These are phyloP conservation scores for Erodium texanum DNA, from an alignment of 441 rosid species.

Conservation along the genomic window DNA sequence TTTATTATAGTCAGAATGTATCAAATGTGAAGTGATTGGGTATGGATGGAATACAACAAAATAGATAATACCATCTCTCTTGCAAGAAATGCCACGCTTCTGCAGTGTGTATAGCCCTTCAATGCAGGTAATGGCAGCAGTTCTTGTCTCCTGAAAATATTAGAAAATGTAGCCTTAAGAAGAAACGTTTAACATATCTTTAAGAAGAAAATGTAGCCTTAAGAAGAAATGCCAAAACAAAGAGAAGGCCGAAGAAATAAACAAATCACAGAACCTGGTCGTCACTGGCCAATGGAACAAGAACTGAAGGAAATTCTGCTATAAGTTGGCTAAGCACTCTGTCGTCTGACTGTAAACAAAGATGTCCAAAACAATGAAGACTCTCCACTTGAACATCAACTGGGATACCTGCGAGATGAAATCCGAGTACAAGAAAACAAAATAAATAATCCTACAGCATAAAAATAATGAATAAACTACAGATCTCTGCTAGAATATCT, in stretches of 20 bases:
- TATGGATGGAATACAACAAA: constrained; percentile 10
- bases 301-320: constrained; percentile 61
- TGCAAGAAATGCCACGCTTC: constrained; percentile 48
- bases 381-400: constrained; percentile 58
- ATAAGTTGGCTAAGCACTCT: constrained; percentile 52
- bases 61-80: constrained; percentile 68
- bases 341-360: constrained; percentile 54
- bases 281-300: constrained; percentile 67
- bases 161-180: not conserved
- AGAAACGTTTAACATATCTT: not conserved
- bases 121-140: constrained; percentile 74
- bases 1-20: constrained; percentile 5
- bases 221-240: not conserved
- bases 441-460: not conserved
- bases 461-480: not conserved
- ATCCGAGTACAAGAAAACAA: constrained; percentile 19
- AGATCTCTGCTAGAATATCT: not conserved
- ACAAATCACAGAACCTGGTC: constrained; percentile 48
- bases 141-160: constrained; percentile 53
- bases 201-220: not conserved
- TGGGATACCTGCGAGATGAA: constrained; percentile 54
- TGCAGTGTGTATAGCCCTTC: constrained; percentile 55
- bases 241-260: not conserved
- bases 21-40: not conserved
- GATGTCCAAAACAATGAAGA: constrained; percentile 63